Percentiles rank a stretch among this genome's conserved stretches.
Evolutionary conservation across 2,329 filamentous ascomycete species (phyloP).

Genomic region (Chaetothyriales sp.): DNA sequence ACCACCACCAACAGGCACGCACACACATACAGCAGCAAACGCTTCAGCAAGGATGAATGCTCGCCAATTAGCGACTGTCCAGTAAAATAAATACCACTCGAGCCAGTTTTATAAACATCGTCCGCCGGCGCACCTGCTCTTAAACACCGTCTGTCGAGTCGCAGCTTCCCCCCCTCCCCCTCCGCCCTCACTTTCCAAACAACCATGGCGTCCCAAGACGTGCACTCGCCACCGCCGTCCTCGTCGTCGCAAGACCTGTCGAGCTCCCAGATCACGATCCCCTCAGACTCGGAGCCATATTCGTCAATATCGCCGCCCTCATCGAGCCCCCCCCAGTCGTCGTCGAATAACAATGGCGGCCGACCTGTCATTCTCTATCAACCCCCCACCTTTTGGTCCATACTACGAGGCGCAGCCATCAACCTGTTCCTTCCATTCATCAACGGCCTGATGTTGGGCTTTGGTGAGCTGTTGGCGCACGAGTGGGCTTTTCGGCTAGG

Average conservation of each 20-base stretch:
- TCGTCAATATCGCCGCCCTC: conserved; percentile 25
- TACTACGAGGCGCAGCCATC: conserved; percentile 79
- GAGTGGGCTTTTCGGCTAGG: conserved; percentile 86
- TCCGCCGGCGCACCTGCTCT: not conserved
- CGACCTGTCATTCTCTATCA: conserved; percentile 70
- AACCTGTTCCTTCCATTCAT: conserved; percentile 91
- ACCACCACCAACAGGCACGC: too few relatives aligned
- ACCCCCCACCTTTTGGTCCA: conserved; percentile 71
- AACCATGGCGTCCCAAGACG: conserved; percentile 9
- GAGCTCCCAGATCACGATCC: conserved; percentile 23
- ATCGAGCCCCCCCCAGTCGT: conserved; percentile 26
- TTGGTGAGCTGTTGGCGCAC: conserved; percentile 91
- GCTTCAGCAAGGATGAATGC: not conserved
- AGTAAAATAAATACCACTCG: not conserved
- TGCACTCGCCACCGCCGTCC: conserved; percentile 8
- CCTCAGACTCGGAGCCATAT: conserved; percentile 35
- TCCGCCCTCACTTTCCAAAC: not conserved
- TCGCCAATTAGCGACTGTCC: not conserved
- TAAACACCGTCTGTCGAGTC: not conserved
- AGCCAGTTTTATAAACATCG: not conserved
- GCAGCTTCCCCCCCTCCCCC: conserved; percentile 1
- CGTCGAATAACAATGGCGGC: conserved; percentile 19
- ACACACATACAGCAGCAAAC: not conserved
- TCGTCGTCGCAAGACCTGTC: conserved; percentile 18
- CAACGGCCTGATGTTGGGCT: conserved; percentile 96